These are phyloP conservation scores for Diaporthe citri DNA, from an alignment of 2,329 filamentous ascomycete species.

Conservation along the genomic window DNA sequence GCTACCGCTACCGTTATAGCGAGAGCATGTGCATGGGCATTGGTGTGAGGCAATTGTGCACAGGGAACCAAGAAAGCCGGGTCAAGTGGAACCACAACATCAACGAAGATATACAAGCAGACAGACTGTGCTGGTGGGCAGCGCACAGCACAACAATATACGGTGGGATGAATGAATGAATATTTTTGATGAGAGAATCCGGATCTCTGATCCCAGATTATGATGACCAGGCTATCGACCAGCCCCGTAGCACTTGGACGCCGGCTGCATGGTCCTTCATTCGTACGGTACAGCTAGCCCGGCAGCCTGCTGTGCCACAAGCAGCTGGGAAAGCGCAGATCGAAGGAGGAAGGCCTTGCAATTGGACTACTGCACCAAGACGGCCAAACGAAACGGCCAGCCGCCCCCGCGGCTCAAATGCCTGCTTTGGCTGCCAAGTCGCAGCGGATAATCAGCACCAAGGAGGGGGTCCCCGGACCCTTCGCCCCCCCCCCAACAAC, in stretches of 20 bases:
- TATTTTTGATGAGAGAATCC: neutral
- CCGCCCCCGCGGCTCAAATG: slow-evolving; percentile 9
- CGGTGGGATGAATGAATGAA: neutral
- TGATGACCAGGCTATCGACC: slow-evolving; percentile 20
- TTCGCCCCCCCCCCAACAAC: neutral
- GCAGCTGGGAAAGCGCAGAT: neutral
- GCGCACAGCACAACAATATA: neutral
- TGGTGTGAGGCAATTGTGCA: slow-evolving; percentile 19
- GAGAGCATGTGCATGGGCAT: neutral
- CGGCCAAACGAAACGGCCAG: slow-evolving; percentile 27
- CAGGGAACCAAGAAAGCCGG: neutral
- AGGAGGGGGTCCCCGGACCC: neutral
- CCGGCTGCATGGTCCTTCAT: slow-evolving; percentile 28
- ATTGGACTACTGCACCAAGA: slow-evolving; percentile 11
- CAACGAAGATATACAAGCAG: neutral
- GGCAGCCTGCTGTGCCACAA: slow-evolving; percentile 23
- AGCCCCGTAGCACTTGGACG: slow-evolving; percentile 20
- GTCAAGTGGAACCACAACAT: neutral
- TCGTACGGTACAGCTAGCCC: neutral
- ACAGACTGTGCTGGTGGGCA: neutral
- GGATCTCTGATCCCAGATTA: neutral
- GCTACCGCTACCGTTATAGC: neutral
- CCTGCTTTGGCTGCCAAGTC: slow-evolving; percentile 4
- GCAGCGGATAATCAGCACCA: slow-evolving; percentile 14
- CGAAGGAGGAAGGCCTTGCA: neutral